Evolutionary conservation across 805 yeast species (phyloP).

Genomic region (Spathaspora hagerdaliae): DNA sequence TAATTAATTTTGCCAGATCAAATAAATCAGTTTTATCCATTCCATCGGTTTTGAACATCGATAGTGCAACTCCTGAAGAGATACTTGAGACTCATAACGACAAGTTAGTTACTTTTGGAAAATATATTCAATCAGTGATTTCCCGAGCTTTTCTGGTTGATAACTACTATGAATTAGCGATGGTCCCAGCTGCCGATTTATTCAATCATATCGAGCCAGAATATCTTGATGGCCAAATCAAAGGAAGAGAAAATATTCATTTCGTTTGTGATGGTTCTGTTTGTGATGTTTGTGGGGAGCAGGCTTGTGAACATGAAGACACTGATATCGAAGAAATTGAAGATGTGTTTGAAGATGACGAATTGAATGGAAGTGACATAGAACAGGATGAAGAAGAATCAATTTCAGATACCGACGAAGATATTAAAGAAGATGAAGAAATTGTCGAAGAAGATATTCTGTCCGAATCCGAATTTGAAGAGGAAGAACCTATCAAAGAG

Average conservation of each 20-base stretch:
- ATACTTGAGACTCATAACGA: slow-evolving; percentile 10
- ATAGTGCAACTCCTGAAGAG: slow-evolving; percentile 11
- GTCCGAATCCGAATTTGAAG: not conserved
- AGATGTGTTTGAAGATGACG: slow-evolving; percentile 13
- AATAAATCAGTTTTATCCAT: slow-evolving; percentile 21
- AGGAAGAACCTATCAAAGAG: slow-evolving; percentile 12
- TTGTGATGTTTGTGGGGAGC: slow-evolving; percentile 31
- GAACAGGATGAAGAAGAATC: slow-evolving; percentile 4
- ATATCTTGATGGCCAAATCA: slow-evolving; percentile 8
- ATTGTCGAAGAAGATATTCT: slow-evolving; percentile 6
- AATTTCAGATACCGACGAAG: not conserved
- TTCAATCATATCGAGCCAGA: slow-evolving; percentile 64
- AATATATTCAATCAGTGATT: slow-evolving; percentile 56
- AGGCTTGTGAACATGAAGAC: slow-evolving; percentile 27
- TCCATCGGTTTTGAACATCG: slow-evolving; percentile 33
- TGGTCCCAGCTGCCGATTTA: slow-evolving; percentile 90
- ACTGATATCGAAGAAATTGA: slow-evolving; percentile 9
- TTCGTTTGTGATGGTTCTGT: slow-evolving; percentile 45
- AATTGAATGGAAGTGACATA: slow-evolving; percentile 6
- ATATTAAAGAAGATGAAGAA: slow-evolving; percentile 1
- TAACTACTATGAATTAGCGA: slow-evolving; percentile 62
- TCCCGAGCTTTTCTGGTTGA: slow-evolving; percentile 84
- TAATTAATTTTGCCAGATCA: slow-evolving; percentile 38
- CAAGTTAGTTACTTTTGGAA: slow-evolving; percentile 47
- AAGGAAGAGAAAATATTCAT: slow-evolving; percentile 53